Percentiles rank a stretch among this genome's conserved stretches.
These are phyloP conservation scores for Quercus tomentella DNA, from an alignment of 331 rosid species.

Conservation along the genomic window DNA sequence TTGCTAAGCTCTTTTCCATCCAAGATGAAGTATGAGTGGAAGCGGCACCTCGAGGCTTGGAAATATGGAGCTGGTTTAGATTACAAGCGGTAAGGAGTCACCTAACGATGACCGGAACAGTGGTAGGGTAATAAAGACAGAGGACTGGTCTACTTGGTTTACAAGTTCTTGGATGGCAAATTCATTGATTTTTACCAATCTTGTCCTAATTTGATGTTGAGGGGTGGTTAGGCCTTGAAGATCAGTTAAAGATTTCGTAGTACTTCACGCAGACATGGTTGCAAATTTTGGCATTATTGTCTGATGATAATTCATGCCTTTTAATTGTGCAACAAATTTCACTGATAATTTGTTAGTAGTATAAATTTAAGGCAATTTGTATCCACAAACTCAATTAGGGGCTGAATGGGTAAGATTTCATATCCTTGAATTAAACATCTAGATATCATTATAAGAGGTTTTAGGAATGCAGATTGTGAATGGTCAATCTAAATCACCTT, in stretches of 20 bases:
- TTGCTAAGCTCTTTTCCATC: slow-evolving; percentile 50
- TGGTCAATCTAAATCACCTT: background rate
- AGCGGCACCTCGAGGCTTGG: slow-evolving; percentile 83
- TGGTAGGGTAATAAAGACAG: background rate
- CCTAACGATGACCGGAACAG: slow-evolving; percentile 2
- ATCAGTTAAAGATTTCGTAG: background rate
- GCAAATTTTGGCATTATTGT: background rate
- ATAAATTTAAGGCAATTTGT: background rate
- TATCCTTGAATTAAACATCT: background rate
- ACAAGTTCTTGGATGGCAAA: background rate
- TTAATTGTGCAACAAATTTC: background rate
- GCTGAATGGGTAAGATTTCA: background rate
- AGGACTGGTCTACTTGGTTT: background rate
- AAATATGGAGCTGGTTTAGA: slow-evolving; percentile 96
- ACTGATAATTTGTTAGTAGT: background rate
- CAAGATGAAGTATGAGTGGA: slow-evolving; percentile 62
- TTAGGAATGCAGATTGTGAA: background rate
- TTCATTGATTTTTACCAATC: background rate
- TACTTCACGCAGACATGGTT: background rate
- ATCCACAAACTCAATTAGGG: background rate
- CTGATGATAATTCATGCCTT: background rate
- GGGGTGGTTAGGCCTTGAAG: background rate
- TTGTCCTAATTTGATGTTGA: background rate
- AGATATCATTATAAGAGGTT: background rate
- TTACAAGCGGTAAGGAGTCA: slow-evolving; percentile 49